phyloP scores from a whole-genome alignment of 805 yeast species.

The Candida namnaoensis region DNA sequence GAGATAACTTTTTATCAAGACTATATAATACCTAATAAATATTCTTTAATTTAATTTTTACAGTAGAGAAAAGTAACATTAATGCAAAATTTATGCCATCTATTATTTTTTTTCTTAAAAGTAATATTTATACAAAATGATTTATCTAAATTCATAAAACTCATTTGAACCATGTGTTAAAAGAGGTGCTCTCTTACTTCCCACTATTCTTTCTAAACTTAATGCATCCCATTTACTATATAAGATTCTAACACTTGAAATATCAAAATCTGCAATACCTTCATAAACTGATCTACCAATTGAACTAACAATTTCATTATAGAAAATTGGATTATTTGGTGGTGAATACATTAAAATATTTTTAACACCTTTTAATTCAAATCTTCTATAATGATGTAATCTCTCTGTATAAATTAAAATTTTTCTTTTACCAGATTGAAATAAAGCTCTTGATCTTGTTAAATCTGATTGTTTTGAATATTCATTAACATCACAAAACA shows the following conservation, averaged over 20 bases:
- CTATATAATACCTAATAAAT: no score
- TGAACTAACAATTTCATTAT: constrained; percentile 63
- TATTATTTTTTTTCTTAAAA: no score
- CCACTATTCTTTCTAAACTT: constrained; percentile 77
- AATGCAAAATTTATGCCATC: no score
- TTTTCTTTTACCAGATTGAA: constrained; percentile 52
- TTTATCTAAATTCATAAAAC: constrained; percentile 58
- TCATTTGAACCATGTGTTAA: constrained; percentile 67
- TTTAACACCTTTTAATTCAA: constrained; percentile 77
- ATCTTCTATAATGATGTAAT: constrained; percentile 85
- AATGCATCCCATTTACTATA: constrained; percentile 77
- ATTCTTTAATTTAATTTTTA: no score
- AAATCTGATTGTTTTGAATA: constrained; percentile 69
- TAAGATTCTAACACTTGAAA: constrained; percentile 49
- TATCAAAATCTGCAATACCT: constrained; percentile 44
- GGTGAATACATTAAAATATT: constrained; percentile 74
- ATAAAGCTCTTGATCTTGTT: constrained; percentile 61
- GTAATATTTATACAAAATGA: no score
- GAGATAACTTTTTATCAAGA: no score
- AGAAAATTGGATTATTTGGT: constrained; percentile 81
- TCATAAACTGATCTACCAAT: constrained; percentile 50
- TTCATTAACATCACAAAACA: constrained; percentile 73
- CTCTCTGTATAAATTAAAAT: constrained; percentile 89
- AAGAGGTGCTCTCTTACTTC: constrained; percentile 59
- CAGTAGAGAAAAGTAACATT: no score